Evolutionary conservation across 169 alveolate species (phyloP), one percentile per base, ranked within the genome.

Genomic region (Eimeria maxima): DNA sequence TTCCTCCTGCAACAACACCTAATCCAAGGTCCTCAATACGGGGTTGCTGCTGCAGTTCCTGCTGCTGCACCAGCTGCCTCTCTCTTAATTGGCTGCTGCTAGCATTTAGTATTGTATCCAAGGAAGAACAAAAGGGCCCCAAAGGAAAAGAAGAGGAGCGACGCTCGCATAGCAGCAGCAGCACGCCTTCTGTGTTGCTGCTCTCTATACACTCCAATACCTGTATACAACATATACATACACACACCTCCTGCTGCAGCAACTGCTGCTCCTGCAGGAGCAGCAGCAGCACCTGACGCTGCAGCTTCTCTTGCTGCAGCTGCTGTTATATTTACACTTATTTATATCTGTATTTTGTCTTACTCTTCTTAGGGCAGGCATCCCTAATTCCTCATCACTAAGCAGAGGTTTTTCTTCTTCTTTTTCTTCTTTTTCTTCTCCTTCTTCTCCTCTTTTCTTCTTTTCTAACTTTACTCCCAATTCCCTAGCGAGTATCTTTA

Each of bases 1-100:
- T 5, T 5, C 84, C 84, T 20, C 44, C 84, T 24, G 84, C 84
- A n/a, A 73, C 47, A n/a, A 73, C 84, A n/a, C 84, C 84, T 13
- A 73, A n/a, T 10, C 84, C 45, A 5, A 73, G 8, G 20, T 73
- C 84, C 5, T 5, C 8, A 20, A 73, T 73, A 5, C 53, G 84
- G 24, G 84, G 84, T 42, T 73, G 84, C 8, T 38, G 44, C 55
- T 38, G 44, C 84, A n/a, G 84, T 29, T 73, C 50, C 47, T 73
- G 84, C 84, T 73, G 84, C 84, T 29, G 44, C 84, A 20, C 53
- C 84, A 6, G 55, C 50, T n/a, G 55, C 20, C 84, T 18, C 84
- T n/a, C 84, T 20, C 8, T 11, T 42, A 13, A 18, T 42, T 73
- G 84, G 22, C 8, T 18, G 5, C 53, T 50, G 6, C 29, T 20